Conservation (phyloP, 805 yeast genomes). For the Candida taoyuanica region DNA sequence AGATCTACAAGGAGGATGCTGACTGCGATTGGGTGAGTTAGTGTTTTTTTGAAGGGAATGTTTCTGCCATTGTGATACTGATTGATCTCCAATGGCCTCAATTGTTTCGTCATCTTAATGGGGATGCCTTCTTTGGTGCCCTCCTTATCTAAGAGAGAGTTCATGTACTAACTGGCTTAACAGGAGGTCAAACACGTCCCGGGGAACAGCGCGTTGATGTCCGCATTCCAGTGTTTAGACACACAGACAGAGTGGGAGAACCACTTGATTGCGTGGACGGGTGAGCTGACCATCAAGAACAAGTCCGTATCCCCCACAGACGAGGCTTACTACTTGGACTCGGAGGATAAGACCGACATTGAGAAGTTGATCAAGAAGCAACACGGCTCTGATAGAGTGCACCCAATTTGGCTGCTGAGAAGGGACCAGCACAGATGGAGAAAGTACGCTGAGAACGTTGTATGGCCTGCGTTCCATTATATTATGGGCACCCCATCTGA, state of each 20-base stretch:
- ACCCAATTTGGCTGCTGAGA: conserved; percentile 86
- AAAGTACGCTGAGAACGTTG: conserved; percentile 77
- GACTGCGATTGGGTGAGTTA: conserved; percentile 27
- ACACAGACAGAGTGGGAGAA: conserved; percentile 80
- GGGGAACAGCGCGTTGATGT: conserved; percentile 82
- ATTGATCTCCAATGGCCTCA: too few species aligned
- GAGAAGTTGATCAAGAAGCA: conserved; percentile 44
- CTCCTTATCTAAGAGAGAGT: too few species aligned
- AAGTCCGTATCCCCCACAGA: conserved; percentile 26
- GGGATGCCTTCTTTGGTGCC: too few species aligned
- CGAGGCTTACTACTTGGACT: conserved; percentile 59
- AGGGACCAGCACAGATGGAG: conserved; percentile 83
- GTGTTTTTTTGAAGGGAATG: neutral
- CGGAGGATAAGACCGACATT: conserved; percentile 47
- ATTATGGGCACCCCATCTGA: conserved; percentile 73
- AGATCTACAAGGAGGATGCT: conserved; percentile 41
- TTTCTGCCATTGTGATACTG: too few species aligned
- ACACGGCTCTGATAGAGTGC: conserved; percentile 49
- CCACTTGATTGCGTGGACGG: conserved; percentile 92
- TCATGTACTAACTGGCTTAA: conserved; percentile 5
- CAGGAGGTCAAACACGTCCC: conserved; percentile 50
- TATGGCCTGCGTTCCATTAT: conserved; percentile 96
- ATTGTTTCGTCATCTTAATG: too few species aligned
- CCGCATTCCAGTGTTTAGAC: conserved; percentile 62
- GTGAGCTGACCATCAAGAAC: conserved; percentile 51